These are phyloP conservation scores for Pythium rishiriense DNA, from an alignment of 352 stramenopile genomes.

Conservation along the genomic window DNA sequence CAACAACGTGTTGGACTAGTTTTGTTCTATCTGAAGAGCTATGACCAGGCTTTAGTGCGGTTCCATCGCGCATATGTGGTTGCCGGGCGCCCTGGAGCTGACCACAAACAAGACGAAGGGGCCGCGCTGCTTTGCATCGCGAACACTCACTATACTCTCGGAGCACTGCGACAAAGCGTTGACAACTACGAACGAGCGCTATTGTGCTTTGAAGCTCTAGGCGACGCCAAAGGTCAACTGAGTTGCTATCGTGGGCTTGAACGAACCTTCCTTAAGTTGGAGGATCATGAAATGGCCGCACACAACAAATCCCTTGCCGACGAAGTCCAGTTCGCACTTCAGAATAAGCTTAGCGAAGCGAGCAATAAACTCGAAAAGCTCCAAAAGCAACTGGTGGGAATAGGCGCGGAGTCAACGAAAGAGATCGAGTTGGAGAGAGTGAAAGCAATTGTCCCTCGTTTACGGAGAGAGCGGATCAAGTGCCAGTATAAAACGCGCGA, in stretches of 20 bases:
- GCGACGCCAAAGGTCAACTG: conserved; percentile 46
- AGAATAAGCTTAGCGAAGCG: conserved; percentile 46
- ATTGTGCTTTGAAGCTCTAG: conserved; percentile 48
- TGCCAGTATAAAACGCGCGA: conserved; percentile 57
- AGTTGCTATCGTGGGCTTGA: conserved; percentile 62
- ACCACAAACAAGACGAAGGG: conserved; percentile 37
- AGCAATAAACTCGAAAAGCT: conserved; percentile 43
- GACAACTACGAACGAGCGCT: conserved; percentile 59
- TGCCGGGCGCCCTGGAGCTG: conserved; percentile 27
- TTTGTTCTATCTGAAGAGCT: conserved; percentile 39
- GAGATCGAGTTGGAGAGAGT: conserved; percentile 67
- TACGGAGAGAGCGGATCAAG: conserved; percentile 61
- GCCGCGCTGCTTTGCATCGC: conserved; percentile 34
- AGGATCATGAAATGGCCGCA: conserved; percentile 51
- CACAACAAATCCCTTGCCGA: conserved; percentile 53
- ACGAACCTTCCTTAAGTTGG: conserved; percentile 41
- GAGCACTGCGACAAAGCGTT: conserved; percentile 47
- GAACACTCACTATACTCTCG: conserved; percentile 39
- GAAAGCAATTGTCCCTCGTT: conserved; percentile 54
- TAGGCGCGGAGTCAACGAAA: conserved; percentile 60
- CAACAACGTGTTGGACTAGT: conserved; percentile 42
- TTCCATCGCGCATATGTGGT: conserved; percentile 51
- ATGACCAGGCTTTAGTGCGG: conserved; percentile 49
- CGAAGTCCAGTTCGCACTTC: conserved; percentile 64
- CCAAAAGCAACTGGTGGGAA: conserved; percentile 57